Evolutionary conservation across 192 early-diverging fungal species (phyloP).

Genomic region (Entomortierella parvispora): DNA sequence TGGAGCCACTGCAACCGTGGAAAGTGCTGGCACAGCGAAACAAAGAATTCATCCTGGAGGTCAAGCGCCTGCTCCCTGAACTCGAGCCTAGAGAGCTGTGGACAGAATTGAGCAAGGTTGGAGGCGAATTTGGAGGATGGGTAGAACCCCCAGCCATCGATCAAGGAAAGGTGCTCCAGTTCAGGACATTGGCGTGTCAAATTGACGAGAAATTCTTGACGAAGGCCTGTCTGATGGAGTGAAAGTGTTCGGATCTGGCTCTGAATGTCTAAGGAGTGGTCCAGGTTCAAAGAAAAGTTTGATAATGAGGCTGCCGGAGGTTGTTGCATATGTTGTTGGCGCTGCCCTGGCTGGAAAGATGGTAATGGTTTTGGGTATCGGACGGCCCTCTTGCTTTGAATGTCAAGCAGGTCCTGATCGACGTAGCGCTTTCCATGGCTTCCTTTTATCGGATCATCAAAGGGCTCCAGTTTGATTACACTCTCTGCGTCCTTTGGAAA

Average conservation of each 20-base stretch:
- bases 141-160: slow-evolving; percentile 45
- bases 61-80: slow-evolving; percentile 35
- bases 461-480: slow-evolving; percentile 9
- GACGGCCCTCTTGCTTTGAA: slow-evolving; percentile 18
- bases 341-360: neutral
- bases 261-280: neutral
- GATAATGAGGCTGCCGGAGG: neutral
- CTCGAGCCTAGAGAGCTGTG: slow-evolving; percentile 20
- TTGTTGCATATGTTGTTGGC: neutral
- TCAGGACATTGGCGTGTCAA: slow-evolving; percentile 22
- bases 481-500: neutral
- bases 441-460: slow-evolving; percentile 43
- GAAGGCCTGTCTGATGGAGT: slow-evolving; percentile 28
- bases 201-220: slow-evolving; percentile 39
- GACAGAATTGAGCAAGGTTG: slow-evolving; percentile 17
- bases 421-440: neutral
- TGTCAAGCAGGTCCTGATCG: slow-evolving; percentile 14
- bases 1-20: slow-evolving; percentile 37
- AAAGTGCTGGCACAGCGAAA: slow-evolving; percentile 21
- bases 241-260: slow-evolving; percentile 17
- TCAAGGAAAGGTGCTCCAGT: slow-evolving; percentile 34
- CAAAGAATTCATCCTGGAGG: slow-evolving; percentile 48
- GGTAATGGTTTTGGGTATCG: neutral
- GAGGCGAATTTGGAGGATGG: slow-evolving; percentile 27
- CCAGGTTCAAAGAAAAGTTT: neutral